phyloP scores from a whole-genome alignment of 192 early-diverging fungal genomes.

The Coemansia sp. region DNA sequence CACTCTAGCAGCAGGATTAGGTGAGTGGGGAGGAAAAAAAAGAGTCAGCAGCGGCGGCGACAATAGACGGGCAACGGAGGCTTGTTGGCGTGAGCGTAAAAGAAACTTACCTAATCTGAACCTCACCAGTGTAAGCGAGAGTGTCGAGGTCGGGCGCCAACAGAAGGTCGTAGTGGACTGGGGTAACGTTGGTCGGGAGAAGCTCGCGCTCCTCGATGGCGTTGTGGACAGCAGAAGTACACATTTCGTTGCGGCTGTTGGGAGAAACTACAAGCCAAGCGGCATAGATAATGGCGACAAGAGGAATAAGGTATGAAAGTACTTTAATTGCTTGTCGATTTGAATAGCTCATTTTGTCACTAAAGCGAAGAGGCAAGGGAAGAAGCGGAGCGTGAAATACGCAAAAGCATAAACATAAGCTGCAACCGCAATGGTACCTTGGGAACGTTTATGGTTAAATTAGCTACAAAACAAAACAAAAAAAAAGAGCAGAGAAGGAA shows the following conservation, averaged over 20 bases:
- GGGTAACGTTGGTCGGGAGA: slow-evolving; percentile 83
- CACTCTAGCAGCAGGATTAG: slow-evolving; percentile 32
- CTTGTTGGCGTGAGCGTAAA: not conserved
- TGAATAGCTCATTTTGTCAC: not conserved
- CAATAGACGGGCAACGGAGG: not conserved
- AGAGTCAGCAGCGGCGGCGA: not conserved
- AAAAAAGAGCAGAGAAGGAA: not conserved
- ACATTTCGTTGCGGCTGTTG: slow-evolving; percentile 21
- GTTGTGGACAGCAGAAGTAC: slow-evolving; percentile 26
- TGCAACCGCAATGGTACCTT: not conserved
- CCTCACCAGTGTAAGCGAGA: slow-evolving; percentile 79
- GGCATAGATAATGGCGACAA: slow-evolving; percentile 15
- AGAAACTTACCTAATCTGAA: slow-evolving; percentile 61
- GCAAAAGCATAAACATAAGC: too few relatives aligned
- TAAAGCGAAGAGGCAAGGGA: not conserved
- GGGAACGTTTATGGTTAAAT: not conserved
- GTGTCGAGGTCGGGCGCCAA: slow-evolving; percentile 79
- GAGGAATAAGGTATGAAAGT: slow-evolving; percentile 12
- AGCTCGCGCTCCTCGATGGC: slow-evolving; percentile 66
- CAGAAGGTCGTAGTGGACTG: slow-evolving; percentile 79
- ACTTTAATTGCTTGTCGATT: not conserved
- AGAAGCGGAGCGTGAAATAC: too few relatives aligned
- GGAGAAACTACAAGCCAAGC: slow-evolving; percentile 26
- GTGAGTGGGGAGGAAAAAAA: not conserved
- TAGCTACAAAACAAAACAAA: not conserved